These are phyloP conservation scores for Fusarium piperis DNA, from an alignment of 2,329 filamentous ascomycete genomes.

Conservation along the genomic window DNA sequence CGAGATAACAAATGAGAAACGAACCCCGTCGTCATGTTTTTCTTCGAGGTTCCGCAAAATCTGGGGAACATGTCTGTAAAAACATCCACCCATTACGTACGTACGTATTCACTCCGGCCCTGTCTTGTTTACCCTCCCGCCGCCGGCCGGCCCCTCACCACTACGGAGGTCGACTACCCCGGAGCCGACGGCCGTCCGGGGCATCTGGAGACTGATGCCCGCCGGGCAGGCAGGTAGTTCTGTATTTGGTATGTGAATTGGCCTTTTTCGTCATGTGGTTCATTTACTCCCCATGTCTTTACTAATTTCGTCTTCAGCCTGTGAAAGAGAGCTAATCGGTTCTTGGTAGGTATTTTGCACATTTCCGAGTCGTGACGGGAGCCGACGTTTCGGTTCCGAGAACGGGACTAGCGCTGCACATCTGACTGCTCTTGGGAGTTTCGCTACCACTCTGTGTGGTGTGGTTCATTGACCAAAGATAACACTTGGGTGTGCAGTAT, in stretches of 20 bases:
- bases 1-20: not conserved
- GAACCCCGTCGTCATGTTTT: not conserved
- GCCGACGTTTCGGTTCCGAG: conserved; percentile 29
- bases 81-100: not conserved
- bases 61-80: not conserved
- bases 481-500: not conserved
- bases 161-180: conserved; percentile 25
- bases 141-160: conserved; percentile 4
- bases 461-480: not conserved
- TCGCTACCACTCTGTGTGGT: not conserved
- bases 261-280: not conserved
- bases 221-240: not conserved
- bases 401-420: not conserved
- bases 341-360: conserved; percentile 20
- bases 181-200: conserved; percentile 4
- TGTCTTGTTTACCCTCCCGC: not conserved
- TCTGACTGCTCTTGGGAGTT: not conserved
- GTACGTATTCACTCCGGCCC: not conserved
- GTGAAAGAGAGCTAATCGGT: not conserved
- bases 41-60: not conserved
- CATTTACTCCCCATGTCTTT: not conserved
- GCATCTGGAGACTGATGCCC: not conserved
- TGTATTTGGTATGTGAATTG: not conserved
- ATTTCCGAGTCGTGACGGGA: not conserved
- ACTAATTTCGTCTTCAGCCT: not conserved